Evolutionary conservation across 177 flowering plant genomes (phyloP).

Genomic region (Vitis hybrid): DNA sequence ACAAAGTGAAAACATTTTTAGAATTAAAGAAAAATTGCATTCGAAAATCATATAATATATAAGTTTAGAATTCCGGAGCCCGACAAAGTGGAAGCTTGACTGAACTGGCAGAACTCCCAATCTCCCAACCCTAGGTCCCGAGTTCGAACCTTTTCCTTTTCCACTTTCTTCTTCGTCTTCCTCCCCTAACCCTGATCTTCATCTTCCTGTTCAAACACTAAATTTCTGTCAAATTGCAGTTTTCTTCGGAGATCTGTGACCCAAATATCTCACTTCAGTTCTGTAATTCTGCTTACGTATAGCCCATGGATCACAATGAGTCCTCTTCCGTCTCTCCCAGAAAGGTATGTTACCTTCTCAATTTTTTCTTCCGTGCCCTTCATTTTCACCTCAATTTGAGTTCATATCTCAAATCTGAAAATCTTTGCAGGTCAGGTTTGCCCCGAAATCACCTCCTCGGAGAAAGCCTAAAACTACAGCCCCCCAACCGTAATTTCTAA

Average conservation of each 20-base stretch:
- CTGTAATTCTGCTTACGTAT: background rate
- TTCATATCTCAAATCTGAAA: background rate
- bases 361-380: background rate
- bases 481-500: constrained; percentile 16
- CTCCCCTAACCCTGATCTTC: constrained; percentile 1
- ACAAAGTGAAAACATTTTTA: too few species aligned
- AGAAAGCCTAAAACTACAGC: constrained; percentile 12
- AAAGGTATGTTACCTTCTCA: constrained; percentile 3
- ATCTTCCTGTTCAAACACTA: background rate
- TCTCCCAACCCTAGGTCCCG: background rate
- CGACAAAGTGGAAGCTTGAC: too few species aligned
- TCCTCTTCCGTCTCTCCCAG: background rate
- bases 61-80: too few species aligned
- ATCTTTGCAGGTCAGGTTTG: constrained; percentile 25
- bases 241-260: too few species aligned
- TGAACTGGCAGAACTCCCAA: too few species aligned
- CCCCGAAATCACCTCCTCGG: constrained; percentile 28
- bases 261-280: too few species aligned
- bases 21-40: too few species aligned
- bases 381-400: constrained; percentile 1
- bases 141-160: constrained; percentile 17
- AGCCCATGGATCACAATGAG: constrained; percentile 11
- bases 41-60: too few species aligned
- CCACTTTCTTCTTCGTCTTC: constrained; percentile 7
- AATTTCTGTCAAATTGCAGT: too few species aligned